phyloP scores from a whole-genome alignment of 495 filamentous ascomycete genomes.

The Penicillium tannophilum region DNA sequence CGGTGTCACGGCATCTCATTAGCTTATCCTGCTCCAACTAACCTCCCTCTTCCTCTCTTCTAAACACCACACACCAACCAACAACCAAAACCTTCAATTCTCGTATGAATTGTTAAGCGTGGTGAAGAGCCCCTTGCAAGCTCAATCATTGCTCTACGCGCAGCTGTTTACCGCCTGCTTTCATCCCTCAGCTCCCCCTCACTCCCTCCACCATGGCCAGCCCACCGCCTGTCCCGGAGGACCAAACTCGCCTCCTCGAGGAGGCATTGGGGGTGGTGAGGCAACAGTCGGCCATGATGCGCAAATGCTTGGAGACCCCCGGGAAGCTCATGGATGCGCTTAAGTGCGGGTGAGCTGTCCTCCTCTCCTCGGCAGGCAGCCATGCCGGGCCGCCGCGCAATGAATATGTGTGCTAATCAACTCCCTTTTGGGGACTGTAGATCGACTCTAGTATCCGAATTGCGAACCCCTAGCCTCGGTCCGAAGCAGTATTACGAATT shows the following conservation, averaged over 20 bases:
- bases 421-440: conserved; percentile 45
- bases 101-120: conserved; percentile 15
- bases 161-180: conserved; percentile 37
- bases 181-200: conserved; percentile 26
- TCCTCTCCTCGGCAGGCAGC: conserved; percentile 37
- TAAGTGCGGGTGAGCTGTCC: conserved; percentile 83
- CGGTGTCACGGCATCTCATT: conserved; percentile 14
- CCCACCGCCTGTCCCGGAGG: conserved; percentile 73
- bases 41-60: conserved; percentile 4
- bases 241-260: conserved; percentile 92
- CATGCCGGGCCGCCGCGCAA: conserved; percentile 23
- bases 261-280: conserved; percentile 95
- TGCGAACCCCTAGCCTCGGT: conserved; percentile 91
- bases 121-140: conserved; percentile 13
- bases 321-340: conserved; percentile 99
- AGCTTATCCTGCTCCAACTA: conserved; percentile 22
- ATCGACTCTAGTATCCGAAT: conserved; percentile 94
- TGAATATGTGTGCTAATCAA: conserved; percentile 20
- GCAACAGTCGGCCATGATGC: conserved; percentile 95
- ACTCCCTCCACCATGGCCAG: conserved; percentile 50
- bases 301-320: conserved; percentile 93
- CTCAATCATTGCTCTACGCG: conserved; percentile 24
- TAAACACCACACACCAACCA: conserved; percentile 2
- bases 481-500: conserved; percentile 99
- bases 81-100: conserved; percentile 5